phyloP scores from a whole-genome alignment of 306 rosid species.

The Trifolium fragiferum region DNA sequence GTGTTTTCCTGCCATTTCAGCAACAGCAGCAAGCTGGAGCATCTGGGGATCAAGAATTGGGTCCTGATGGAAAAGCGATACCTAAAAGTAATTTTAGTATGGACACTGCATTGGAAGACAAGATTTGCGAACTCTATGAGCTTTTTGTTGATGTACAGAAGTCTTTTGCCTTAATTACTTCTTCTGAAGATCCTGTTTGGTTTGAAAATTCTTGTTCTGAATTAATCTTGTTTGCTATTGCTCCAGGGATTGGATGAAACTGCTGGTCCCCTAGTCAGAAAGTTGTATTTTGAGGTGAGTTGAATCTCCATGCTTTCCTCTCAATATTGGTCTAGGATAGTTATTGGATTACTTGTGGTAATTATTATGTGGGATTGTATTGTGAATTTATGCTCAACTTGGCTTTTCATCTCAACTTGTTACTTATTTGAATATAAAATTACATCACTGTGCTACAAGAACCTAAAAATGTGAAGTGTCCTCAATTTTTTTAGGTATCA shows the following conservation, averaged over 20 bases:
- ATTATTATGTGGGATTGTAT: conserved; percentile 15
- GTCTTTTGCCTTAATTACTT: conserved; percentile 37
- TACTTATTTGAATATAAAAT: conserved; percentile 28
- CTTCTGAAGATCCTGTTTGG: conserved; percentile 24
- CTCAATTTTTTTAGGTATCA: background rate
- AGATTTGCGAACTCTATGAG: conserved; percentile 97
- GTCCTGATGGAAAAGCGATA: conserved; percentile 65
- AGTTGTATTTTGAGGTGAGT: conserved; percentile 84
- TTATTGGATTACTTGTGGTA: conserved; percentile 28
- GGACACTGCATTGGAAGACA: conserved; percentile 87
- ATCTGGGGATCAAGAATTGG: conserved; percentile 65
- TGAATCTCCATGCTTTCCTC: conserved; percentile 14
- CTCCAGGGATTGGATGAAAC: conserved; percentile 93
- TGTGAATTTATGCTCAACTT: conserved; percentile 3
- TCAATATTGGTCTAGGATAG: conserved; percentile 11
- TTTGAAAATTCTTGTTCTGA: conserved; percentile 30
- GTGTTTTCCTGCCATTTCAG: conserved; percentile 53
- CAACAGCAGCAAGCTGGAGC: conserved; percentile 68
- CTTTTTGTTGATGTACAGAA: conserved; percentile 87
- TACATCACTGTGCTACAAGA: conserved; percentile 5
- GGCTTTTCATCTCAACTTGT: conserved; percentile 26
- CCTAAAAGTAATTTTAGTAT: conserved; percentile 64
- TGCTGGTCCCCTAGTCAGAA: conserved; percentile 81
- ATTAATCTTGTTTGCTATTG: conserved; percentile 47
- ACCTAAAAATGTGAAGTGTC: background rate